A percentile compares a stretch with the other conserved stretches of the same genome.
Conservation (phyloP, 495 filamentous ascomycete genomes). For the Hypoxylon fuscum region DNA sequence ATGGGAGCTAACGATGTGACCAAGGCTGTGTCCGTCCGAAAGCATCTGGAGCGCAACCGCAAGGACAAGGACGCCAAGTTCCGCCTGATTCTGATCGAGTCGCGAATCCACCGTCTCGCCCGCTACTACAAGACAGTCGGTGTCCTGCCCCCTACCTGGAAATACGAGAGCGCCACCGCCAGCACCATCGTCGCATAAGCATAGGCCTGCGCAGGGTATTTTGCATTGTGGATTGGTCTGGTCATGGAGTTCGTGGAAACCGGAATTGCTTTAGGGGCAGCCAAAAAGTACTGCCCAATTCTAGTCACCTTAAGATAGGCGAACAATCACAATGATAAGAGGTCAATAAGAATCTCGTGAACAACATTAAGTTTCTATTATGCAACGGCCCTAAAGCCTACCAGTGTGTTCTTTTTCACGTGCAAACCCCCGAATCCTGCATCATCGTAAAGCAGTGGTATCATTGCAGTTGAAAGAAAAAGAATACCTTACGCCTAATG, state of each 20-base stretch:
- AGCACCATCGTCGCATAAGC: slow-evolving; percentile 72
- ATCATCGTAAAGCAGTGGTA: slow-evolving; percentile 32
- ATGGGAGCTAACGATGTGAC: slow-evolving; percentile 44
- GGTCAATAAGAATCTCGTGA: slow-evolving; percentile 31
- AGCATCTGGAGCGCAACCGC: slow-evolving; percentile 99
- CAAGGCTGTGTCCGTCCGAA: slow-evolving; percentile 96
- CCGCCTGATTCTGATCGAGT: slow-evolving; percentile 99
- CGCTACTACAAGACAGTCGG: slow-evolving; percentile 98
- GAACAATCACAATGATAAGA: slow-evolving; percentile 29
- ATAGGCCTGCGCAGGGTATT: slow-evolving; percentile 30
- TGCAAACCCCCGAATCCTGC: background rate
- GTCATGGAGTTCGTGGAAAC: slow-evolving; percentile 46
- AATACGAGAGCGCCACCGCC: slow-evolving; percentile 82
- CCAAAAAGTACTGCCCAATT: slow-evolving; percentile 29
- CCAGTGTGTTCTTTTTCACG: background rate
- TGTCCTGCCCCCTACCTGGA: slow-evolving; percentile 97
- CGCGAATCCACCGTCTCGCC: slow-evolving; percentile 97
- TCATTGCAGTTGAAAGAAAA: slow-evolving; percentile 26
- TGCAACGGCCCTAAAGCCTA: background rate
- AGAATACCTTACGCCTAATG: slow-evolving; percentile 7
- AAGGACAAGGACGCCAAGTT: slow-evolving; percentile 99
- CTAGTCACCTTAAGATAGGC: slow-evolving; percentile 38
- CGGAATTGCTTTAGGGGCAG: slow-evolving; percentile 42
- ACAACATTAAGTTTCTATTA: slow-evolving; percentile 15
- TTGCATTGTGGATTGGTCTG: slow-evolving; percentile 37